Evolutionary conservation across 1,284 basidiomycete species (phyloP).

Genomic region (Pseudozyma hubeiensis): DNA sequence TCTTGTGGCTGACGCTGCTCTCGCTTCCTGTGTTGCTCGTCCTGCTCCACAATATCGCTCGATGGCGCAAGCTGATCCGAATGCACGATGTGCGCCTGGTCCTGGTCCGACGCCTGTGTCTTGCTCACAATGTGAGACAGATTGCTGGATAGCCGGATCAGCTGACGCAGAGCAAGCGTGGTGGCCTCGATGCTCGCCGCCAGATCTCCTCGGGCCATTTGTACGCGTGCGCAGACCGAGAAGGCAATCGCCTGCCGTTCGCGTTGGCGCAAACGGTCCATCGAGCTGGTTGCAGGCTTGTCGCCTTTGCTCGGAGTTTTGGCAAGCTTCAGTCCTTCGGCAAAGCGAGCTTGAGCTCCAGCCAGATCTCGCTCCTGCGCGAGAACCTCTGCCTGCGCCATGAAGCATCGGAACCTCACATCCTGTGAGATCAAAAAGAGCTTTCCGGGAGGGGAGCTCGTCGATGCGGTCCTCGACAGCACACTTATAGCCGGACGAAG

Average conservation of each 20-base stretch:
- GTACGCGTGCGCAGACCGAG: conserved; percentile 22
- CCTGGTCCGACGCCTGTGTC: conserved; percentile 13
- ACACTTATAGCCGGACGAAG: conserved; percentile 21
- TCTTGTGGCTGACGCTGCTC: conserved; percentile 1
- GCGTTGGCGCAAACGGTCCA: conserved; percentile 33
- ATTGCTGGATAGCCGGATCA: conserved; percentile 27
- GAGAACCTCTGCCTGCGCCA: conserved; percentile 34
- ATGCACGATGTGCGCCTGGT: not conserved
- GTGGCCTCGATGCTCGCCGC: conserved; percentile 38
- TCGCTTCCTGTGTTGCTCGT: conserved; percentile 2
- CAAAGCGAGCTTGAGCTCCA: conserved; percentile 32
- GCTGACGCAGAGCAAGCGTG: conserved; percentile 31
- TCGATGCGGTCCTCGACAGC: conserved; percentile 6
- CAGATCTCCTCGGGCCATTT: conserved; percentile 33
- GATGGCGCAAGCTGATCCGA: conserved; percentile 18
- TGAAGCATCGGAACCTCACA: conserved; percentile 39
- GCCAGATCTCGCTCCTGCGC: conserved; percentile 18
- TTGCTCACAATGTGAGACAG: conserved; percentile 25
- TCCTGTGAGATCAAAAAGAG: conserved; percentile 30
- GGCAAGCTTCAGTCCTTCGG: conserved; percentile 35
- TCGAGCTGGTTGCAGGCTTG: conserved; percentile 16
- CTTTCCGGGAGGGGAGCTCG: conserved; percentile 12
- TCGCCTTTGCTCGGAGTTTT: conserved; percentile 13
- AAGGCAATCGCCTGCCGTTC: conserved; percentile 46
- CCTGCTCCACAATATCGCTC: conserved; percentile 14